Base-by-base conservation (phyloP, 2,329 filamentous ascomycete genomes). In the Neofusicoccum cordaticola region DNA sequence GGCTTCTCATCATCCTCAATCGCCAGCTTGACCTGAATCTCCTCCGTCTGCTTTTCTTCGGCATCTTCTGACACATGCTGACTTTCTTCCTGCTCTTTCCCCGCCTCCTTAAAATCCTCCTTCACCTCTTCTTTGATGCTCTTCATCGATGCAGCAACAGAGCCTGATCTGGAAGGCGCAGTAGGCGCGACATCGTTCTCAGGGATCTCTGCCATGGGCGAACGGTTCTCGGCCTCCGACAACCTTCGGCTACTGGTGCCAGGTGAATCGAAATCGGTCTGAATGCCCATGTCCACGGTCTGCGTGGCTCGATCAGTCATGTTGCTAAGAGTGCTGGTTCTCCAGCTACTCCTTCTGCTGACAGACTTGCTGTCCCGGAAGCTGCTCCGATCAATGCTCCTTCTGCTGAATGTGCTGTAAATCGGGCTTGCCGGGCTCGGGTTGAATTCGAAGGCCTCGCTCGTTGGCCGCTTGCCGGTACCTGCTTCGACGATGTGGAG, bases 401-500 rank as follows among this genome's bases (percentile, higher is more conserved):
- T 87, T 66, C 90, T 78, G 42, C 75, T 74, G 70, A 85, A 86
- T 75, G 80, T 88, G 77, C 75, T 80, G 76, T 82, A 87, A 42
- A 88, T 79, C 0, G 93, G 92, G 75, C 92, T 96, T 9, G 86
- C 86, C 1, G 91, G 90, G 61, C 84, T 87, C 2, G 92, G 90
- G 69, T 88, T 88, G 77, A 91, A 95, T 72, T 94, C 91, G 75
- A 97, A 96, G 69, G 90, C 86, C 65, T 89, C 92, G 79, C 89
- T 92, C 27, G 86, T 83, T 2, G 93, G 92, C 63, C 92, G 84
- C 62, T 86, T 82, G 57, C 88, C 86, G 2, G 89, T 90, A 39
- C 92, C 93, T n/a, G 93, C 93, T 79, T 97, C 93, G 61, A 91
- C 86, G 69, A 98, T 95, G 70, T 94, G 91, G 64, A 97, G 81